phyloP scores from a whole-genome alignment of 2,329 filamentous ascomycete species.

The Cucurbitaria berberidis region DNA sequence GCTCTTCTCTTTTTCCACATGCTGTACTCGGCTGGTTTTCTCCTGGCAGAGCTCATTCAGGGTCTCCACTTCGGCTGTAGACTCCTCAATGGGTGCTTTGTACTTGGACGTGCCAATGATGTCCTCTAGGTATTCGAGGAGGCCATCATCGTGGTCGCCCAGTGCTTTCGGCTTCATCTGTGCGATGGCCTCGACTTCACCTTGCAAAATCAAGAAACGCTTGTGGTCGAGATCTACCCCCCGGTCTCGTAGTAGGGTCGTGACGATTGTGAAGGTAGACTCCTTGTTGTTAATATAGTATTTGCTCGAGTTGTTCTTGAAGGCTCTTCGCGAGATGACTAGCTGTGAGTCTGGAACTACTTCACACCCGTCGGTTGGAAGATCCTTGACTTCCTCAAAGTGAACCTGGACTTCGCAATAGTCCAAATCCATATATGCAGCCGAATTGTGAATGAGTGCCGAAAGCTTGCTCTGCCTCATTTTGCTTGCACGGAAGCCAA shows the following conservation, averaged over 20 bases:
- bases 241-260: conserved; percentile 80
- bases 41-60: conserved; percentile 95
- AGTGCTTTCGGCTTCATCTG: conserved; percentile 98
- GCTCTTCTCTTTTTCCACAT: conserved; percentile 97
- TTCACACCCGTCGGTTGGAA: conserved; percentile 75
- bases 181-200: conserved; percentile 97
- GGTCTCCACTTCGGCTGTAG: conserved; percentile 84
- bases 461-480: conserved; percentile 99
- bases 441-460: conserved; percentile 96
- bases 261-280: conserved; percentile 92
- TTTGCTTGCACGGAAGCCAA: conserved; percentile 97
- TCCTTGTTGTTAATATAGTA: conserved; percentile 94
- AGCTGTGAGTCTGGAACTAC: conserved; percentile 83
- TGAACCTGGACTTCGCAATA: conserved; percentile 96
- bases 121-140: conserved; percentile 96
- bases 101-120: conserved; percentile 99
- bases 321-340: conserved; percentile 87
- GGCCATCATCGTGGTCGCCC: conserved; percentile 93
- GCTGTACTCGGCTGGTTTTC: conserved; percentile 93
- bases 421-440: conserved; percentile 81
- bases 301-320: conserved; percentile 98
- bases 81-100: conserved; percentile 95
- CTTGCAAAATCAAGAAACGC: conserved; percentile 94
- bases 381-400: conserved; percentile 93
- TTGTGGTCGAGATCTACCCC: conserved; percentile 98